Base-by-base conservation (phyloP, 805 yeast genomes). In the Yarrowia keelungensis region DNA sequence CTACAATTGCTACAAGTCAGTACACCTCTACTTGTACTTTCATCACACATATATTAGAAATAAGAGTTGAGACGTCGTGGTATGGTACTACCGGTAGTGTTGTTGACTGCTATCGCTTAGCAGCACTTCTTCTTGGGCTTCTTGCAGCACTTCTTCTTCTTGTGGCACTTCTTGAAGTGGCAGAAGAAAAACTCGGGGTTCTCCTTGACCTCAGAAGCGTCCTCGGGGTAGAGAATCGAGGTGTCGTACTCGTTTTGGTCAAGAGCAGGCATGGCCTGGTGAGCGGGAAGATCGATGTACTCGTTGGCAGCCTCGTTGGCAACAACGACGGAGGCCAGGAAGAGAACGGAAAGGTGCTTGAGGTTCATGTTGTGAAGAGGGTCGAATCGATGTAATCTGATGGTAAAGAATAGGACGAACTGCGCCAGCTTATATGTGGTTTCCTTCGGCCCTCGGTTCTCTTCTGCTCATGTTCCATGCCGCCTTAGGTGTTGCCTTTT, bases 221-320 rank as follows among this genome's bases (percentile, higher is more conserved):
- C 62, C 26, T 41, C 62, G 10, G 26, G 22, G 62, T 41, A 56
- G 5, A 11, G 32, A 7, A 51, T 12, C 11, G 58, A 3, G 15
- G 19, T 36, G 32, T 36, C 43, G 11, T 11, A 51, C 58, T 16
- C 58, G n/a, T 51, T 12, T 22, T 49, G 15, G 35, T 49, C 53
- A 3, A 49, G 19, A n/a, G 53, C 53, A 49, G 53, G 53, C 53
- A 49, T 49, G 11, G n/a, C 38, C 19, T 47, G 16, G 36, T 49
- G 19, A 16, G n/a, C 53, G n/a, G 59, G 59, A 12, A 53, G 59
- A 10, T 53, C 45, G 14, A 53, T 53, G 59, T 32, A 26, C 35
- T 49, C 53, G 39, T 49, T 49, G 38, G 53, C 53, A n/a, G 45
- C 59, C 45, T 53, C 59, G 59, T 53, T 53, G 45, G 59, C 45